A percentile compares a stretch with the other conserved stretches of the same genome.
Conservation (phyloP, 371 early-diverging fungal genomes). For the Mortierella sp. region DNA sequence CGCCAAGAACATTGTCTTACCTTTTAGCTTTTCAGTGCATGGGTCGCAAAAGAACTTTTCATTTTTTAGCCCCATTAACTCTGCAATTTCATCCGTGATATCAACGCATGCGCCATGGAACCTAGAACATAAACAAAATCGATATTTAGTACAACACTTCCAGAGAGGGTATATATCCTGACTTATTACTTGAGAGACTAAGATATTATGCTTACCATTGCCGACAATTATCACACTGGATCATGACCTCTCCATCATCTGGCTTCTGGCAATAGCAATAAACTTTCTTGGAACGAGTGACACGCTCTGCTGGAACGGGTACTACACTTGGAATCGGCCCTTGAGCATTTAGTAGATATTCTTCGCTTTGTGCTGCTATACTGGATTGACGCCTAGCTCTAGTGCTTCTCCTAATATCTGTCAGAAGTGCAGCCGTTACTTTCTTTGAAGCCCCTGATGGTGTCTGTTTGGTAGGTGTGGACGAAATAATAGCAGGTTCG, state of each 20-base stretch:
- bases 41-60: slow-evolving; percentile 60
- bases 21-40: slow-evolving; percentile 56
- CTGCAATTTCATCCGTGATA: slow-evolving; percentile 71
- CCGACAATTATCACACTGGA: slow-evolving; percentile 80
- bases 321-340: background rate
- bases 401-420: slow-evolving; percentile 39
- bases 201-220: slow-evolving; percentile 73
- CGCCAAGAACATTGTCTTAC: slow-evolving; percentile 31
- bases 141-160: background rate
- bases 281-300: slow-evolving; percentile 65
- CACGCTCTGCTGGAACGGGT: slow-evolving; percentile 26
- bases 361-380: slow-evolving; percentile 37
- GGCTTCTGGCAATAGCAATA: slow-evolving; percentile 81
- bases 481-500: background rate
- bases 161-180: background rate
- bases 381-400: slow-evolving; percentile 37
- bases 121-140: slow-evolving; percentile 59
- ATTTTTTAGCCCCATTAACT: slow-evolving; percentile 64
- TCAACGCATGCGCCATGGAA: slow-evolving; percentile 81
- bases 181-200: background rate
- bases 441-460: slow-evolving; percentile 1
- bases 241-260: slow-evolving; percentile 83
- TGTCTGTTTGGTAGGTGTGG: background rate
- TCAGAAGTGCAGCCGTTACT: slow-evolving; percentile 1
- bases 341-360: slow-evolving; percentile 29